Percentiles rank a stretch among this genome's conserved stretches.
Evolutionary conservation across 805 yeast genomes (phyloP).

Genomic region (Kockiozyma suomiensis): DNA sequence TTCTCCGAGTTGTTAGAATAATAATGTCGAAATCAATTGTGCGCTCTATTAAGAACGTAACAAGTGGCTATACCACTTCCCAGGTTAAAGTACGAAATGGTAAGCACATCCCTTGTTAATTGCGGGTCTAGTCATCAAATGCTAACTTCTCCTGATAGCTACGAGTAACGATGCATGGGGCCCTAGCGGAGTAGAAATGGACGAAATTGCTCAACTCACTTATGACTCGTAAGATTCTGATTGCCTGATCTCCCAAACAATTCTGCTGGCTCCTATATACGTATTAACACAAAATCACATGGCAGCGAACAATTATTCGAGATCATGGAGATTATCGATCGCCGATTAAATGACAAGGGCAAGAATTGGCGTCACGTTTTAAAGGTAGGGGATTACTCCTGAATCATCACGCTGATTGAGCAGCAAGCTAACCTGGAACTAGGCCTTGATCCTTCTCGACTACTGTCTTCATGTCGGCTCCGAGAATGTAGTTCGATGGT

Average conservation of each 20-base stretch:
- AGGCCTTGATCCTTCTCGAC: conserved; percentile 81
- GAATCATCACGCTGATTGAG: not conserved
- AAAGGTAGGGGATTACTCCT: conserved; percentile 46
- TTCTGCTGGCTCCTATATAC: no score
- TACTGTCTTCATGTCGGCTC: conserved; percentile 83
- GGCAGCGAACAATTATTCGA: conserved; percentile 73
- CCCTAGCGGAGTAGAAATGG: conserved; percentile 80
- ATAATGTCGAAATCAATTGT: conserved; percentile 27
- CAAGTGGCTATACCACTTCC: conserved; percentile 83
- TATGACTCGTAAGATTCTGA: conserved; percentile 50
- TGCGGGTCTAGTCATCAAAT: no score
- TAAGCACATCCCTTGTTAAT: conserved; percentile 1
- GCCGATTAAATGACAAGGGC: conserved; percentile 91
- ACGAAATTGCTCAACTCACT: conserved; percentile 76
- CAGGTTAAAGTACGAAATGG: conserved; percentile 83
- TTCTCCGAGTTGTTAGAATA: not conserved
- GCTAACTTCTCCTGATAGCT: conserved; percentile 46
- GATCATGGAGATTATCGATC: conserved; percentile 91
- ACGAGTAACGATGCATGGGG: conserved; percentile 86
- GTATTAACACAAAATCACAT: no score
- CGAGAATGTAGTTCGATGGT: conserved; percentile 89
- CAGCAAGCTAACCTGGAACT: not conserved
- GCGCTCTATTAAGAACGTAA: conserved; percentile 62
- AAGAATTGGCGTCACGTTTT: conserved; percentile 97
- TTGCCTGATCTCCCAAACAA: not conserved